Conservation (phyloP, 1,284 basidiomycete species). For the Chalciporus sp. region DNA sequence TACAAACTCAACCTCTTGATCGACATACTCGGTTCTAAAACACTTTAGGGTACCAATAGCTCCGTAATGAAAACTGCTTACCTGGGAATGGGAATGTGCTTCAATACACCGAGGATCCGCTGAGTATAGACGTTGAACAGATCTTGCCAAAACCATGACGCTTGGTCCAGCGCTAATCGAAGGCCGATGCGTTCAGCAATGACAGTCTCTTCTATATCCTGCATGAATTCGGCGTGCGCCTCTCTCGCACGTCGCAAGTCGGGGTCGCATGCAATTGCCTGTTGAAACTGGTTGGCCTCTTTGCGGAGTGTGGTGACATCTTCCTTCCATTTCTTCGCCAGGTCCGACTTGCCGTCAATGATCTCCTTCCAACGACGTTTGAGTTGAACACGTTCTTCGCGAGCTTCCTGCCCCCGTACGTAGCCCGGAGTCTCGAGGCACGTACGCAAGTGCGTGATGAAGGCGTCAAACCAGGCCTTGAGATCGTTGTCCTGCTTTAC, state of each 20-base stretch:
- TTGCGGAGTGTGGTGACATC: slow-evolving; percentile 47
- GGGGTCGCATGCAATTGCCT: slow-evolving; percentile 47
- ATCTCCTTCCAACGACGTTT: slow-evolving; percentile 51
- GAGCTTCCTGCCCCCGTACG: slow-evolving; percentile 50
- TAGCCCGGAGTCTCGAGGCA: slow-evolving; percentile 54
- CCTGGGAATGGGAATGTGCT: slow-evolving; percentile 67
- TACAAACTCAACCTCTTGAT: slow-evolving; percentile 65
- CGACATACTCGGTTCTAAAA: slow-evolving; percentile 65
- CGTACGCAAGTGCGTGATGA: slow-evolving; percentile 46
- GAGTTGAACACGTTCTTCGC: slow-evolving; percentile 44
- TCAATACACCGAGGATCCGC: slow-evolving; percentile 47
- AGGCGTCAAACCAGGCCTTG: slow-evolving; percentile 50
- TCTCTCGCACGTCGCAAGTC: slow-evolving; percentile 47
- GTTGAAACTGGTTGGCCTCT: slow-evolving; percentile 46
- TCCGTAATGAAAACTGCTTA: slow-evolving; percentile 28
- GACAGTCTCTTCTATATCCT: slow-evolving; percentile 48
- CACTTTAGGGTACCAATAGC: slow-evolving; percentile 5
- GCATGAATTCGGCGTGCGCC: slow-evolving; percentile 49
- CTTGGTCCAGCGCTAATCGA: slow-evolving; percentile 55
- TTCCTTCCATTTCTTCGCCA: slow-evolving; percentile 51
- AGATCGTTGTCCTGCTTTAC: slow-evolving; percentile 51
- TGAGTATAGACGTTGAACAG: slow-evolving; percentile 67
- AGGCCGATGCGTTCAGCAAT: slow-evolving; percentile 40
- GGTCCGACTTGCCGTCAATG: slow-evolving; percentile 43
- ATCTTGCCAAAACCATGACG: slow-evolving; percentile 74